Evolutionary conservation across 495 filamentous ascomycete species (phyloP), one percentile per base, ranked within the genome.

Genomic region (Neurospora intermedia): DNA sequence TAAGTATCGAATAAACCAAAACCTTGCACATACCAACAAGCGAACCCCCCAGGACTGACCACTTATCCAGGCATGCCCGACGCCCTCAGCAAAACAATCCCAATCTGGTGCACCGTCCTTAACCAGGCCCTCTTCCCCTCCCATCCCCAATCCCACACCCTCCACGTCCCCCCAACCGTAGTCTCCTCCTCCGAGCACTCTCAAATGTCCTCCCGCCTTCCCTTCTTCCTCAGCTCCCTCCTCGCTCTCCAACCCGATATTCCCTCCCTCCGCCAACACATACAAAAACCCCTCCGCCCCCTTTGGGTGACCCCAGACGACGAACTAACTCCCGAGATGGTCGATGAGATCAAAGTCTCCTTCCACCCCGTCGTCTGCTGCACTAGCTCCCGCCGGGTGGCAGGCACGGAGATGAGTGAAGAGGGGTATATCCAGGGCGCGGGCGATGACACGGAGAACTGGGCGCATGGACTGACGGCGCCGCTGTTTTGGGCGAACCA

Each of bases 341-440:
- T 76, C 20, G 23, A 66, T 76, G 5, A 78, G 80, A 71, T 87
- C 35, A 82, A 89, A n/a, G 77, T 83, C 35, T 81, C 88, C 48
- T 91, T 87, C 75, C 85, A 92, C 35, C 87, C 91, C 0, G 84
- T 98, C 0, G 85, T 97, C 13, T 95, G 94, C 80, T 94, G 87
- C 72, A 94, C 94, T 3, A 90, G 92, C 35, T 97, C 94, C 0
- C 85, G 89, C 43, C 85, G 91, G 13, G 88, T 93, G 8, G 82
- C 80, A 16, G 90, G 89, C 6, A 87, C 86, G 0, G 92, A 93
- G 77, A 85, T 89, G 71, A 89, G 88, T 40, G 85, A 85, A 72
- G 89, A 88, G 5, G 92, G 90, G 38, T 99, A 99, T 78, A 92
- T 99, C 74, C 96, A 98, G 81, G 96, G 96, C 35, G 94, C 94